Base-by-base conservation (phyloP, 805 yeast species). In the Trichomonascus vanleenenianus region DNA sequence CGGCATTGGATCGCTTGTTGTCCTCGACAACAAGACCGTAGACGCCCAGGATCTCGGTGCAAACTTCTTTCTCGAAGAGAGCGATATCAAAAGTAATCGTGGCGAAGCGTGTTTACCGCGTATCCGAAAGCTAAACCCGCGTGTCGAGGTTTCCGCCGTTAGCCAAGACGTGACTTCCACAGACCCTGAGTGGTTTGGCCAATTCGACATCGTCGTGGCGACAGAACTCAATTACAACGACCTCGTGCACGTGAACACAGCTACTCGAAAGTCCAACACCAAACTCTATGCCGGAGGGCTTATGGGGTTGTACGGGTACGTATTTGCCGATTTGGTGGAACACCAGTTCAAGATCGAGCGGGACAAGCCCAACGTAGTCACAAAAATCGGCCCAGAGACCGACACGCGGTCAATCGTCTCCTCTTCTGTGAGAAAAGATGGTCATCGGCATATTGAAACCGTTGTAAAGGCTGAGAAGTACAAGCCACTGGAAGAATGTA, bases 291-390 rank as follows among this genome's bases (percentile, higher is more conserved):
- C 76, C 12, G 66, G 85, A 1, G 82, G 81, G 0, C 58, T 79
- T 2, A 83, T 83, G 61, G 99, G 98, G 0, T 66, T 89, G 58
- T 87, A 75, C 60, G 96, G 96, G 1, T 85, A 77, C 56, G 73
- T 86, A 1, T 82, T 89, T 59, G 78, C 79, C 2, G 99, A 93
- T 63, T 70, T 91, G 49, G 75, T 86, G 9, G 61, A 69, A 40
- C 87, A 85, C 62, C 68, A 71, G 30, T 69, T 55, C 53, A 45
- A 53, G 10, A 54, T 61, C 15, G 52, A 50, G 27, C 40, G 47
- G 39, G 54, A 50, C 30, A 39, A 47, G 32, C 41, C 55, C 9
- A 49, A 53, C 7, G 35, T 44, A 3, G 22, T 41, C 9, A 74
- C 83, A 10, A 65, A 68, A 43, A 48, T 75, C 6, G 91, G 88